Conservation (phyloP, 2,329 filamentous ascomycete species). For the Blumeria graminis region DNA sequence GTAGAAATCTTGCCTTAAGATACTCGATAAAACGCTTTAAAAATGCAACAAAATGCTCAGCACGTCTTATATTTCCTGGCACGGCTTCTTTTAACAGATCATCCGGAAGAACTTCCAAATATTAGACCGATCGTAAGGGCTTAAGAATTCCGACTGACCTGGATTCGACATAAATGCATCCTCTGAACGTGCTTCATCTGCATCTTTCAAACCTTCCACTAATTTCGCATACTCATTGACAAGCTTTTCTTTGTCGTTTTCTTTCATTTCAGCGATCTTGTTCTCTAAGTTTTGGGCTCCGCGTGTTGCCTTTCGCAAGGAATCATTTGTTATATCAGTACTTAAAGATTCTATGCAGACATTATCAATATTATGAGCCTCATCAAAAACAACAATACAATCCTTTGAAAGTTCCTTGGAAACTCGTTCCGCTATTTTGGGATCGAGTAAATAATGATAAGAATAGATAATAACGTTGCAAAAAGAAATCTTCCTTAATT, state of each 20-base stretch:
- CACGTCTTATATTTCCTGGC: slow-evolving; percentile 83
- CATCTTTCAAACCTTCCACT: slow-evolving; percentile 70
- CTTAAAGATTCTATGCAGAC: slow-evolving; percentile 96
- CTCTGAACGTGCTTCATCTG: slow-evolving; percentile 73
- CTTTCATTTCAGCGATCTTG: slow-evolving; percentile 83
- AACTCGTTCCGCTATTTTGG: slow-evolving; percentile 66
- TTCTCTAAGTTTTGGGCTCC: slow-evolving; percentile 78
- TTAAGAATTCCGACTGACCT: slow-evolving; percentile 8
- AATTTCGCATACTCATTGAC: slow-evolving; percentile 91
- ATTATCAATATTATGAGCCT: slow-evolving; percentile 98
- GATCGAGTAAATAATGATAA: slow-evolving; percentile 92
- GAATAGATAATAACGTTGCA: slow-evolving; percentile 99
- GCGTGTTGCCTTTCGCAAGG: slow-evolving; percentile 66
- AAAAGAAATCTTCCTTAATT: slow-evolving; percentile 54
- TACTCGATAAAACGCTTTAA: slow-evolving; percentile 95
- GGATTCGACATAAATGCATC: slow-evolving; percentile 96
- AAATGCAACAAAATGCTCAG: slow-evolving; percentile 89
- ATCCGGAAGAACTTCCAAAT: slow-evolving; percentile 47
- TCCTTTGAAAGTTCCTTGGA: slow-evolving; percentile 93
- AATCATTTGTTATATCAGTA: slow-evolving; percentile 91
- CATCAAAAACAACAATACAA: slow-evolving; percentile 95
- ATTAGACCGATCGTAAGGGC: slow-evolving; percentile 3
- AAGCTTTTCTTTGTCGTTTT: slow-evolving; percentile 81
- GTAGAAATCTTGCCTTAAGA: slow-evolving; percentile 33
- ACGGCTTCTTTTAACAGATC: slow-evolving; percentile 90